phyloP scores from a whole-genome alignment of 495 filamentous ascomycete genomes.

The Letharia columbiana region DNA sequence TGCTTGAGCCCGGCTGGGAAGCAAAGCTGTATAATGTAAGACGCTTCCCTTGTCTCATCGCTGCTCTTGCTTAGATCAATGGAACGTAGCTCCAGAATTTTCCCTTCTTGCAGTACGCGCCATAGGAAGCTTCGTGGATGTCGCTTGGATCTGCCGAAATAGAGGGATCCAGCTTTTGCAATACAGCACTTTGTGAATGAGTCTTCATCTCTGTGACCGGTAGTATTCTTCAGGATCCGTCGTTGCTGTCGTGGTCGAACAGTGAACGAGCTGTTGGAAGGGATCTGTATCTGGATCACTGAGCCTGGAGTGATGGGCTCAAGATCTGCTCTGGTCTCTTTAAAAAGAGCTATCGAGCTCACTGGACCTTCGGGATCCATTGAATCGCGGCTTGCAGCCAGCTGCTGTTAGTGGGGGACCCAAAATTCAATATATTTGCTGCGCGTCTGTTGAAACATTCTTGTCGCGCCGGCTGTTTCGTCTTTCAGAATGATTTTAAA shows the following conservation, averaged over 20 bases:
- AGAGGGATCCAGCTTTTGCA: conserved; percentile 72
- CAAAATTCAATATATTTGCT: too few relatives aligned
- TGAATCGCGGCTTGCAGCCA: neutral
- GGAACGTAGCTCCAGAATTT: conserved; percentile 70
- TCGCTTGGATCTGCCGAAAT: conserved; percentile 63
- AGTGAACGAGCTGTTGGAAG: conserved; percentile 37
- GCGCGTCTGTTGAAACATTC: too few relatives aligned
- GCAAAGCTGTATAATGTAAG: conserved; percentile 61
- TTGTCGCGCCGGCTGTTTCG: neutral
- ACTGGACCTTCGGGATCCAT: conserved; percentile 18
- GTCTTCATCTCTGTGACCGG: conserved; percentile 59
- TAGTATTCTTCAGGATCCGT: conserved; percentile 29
- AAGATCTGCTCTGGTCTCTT: conserved; percentile 77
- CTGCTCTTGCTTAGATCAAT: conserved; percentile 70
- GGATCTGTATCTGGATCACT: conserved; percentile 65
- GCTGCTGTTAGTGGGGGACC: too few relatives aligned
- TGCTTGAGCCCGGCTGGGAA: conserved; percentile 65
- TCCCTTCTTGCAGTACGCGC: conserved; percentile 74
- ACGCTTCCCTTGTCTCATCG: conserved; percentile 55
- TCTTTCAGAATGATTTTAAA: too few relatives aligned
- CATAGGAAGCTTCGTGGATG: conserved; percentile 83
- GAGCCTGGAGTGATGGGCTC: conserved; percentile 62
- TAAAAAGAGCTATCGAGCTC: conserved; percentile 45
- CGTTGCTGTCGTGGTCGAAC: conserved; percentile 40
- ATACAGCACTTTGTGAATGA: conserved; percentile 61